A percentile compares a stretch with the other conserved stretches of the same genome.
phyloP scores from a whole-genome alignment of 768 basidiomycete species.

The Mycena belliarum region DNA sequence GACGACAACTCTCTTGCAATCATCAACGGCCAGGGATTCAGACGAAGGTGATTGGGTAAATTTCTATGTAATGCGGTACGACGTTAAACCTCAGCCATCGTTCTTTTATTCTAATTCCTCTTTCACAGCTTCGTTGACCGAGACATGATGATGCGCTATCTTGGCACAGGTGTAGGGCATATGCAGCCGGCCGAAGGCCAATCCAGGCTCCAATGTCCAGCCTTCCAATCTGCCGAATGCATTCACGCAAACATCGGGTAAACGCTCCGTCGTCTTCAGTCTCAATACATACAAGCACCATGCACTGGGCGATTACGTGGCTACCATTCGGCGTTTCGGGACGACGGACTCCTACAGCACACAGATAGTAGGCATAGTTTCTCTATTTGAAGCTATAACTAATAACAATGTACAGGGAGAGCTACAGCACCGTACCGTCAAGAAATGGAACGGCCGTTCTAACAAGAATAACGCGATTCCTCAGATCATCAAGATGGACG shows the following conservation, averaged over 20 bases:
- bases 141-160: constrained; percentile 15
- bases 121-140: not conserved
- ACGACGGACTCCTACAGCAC: constrained; percentile 38
- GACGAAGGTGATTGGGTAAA: not conserved
- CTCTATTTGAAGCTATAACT: not conserved
- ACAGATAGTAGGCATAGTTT: constrained; percentile 27
- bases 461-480: constrained; percentile 22
- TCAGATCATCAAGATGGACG: constrained; percentile 27
- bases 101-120: not conserved
- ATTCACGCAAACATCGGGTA: not conserved
- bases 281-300: constrained; percentile 37
- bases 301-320: constrained; percentile 33
- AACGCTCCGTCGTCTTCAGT: constrained; percentile 26
- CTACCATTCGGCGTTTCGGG: constrained; percentile 29
- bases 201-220: not conserved
- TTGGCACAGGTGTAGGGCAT: constrained; percentile 35
- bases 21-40: not conserved
- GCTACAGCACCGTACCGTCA: constrained; percentile 32
- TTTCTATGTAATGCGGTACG: not conserved
- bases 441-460: constrained; percentile 28
- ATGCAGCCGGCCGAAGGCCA: not conserved
- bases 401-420: constrained; percentile 31
- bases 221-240: not conserved
- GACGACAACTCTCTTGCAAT: constrained; percentile 1
- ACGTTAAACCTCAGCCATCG: too few species aligned